Evolutionary conservation across 139 green algal genomes (phyloP).

Genomic region (Chlamydomonas incerta): DNA sequence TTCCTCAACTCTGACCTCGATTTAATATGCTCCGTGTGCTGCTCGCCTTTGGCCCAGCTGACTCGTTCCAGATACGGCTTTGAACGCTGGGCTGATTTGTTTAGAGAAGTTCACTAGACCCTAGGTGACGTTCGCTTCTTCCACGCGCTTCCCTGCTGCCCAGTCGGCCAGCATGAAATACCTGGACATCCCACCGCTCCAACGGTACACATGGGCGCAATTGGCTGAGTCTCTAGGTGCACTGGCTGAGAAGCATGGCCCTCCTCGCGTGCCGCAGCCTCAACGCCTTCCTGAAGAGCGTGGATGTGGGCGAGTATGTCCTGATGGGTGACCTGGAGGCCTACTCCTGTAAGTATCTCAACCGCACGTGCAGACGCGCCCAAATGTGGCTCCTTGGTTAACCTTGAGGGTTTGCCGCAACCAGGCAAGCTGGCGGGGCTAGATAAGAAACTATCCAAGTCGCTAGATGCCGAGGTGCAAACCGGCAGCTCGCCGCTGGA

Average conservation of each 20-base stretch:
- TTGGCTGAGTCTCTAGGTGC: background rate
- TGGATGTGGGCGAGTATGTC: conserved; percentile 92
- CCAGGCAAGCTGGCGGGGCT: conserved; percentile 96
- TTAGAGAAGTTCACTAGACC: too few species aligned
- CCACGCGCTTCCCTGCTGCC: too few species aligned
- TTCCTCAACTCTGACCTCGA: too few species aligned
- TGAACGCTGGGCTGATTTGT: too few species aligned
- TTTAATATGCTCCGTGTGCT: too few species aligned
- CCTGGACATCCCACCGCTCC: conserved; percentile 19
- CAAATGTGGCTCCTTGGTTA: background rate
- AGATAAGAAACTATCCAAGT: conserved; percentile 97
- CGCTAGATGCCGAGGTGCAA: conserved; percentile 92
- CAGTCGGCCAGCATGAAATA: conserved; percentile 5
- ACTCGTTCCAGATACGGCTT: too few species aligned
- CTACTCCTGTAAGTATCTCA: conserved; percentile 90
- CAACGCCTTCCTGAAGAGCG: conserved; percentile 88
- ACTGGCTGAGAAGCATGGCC: background rate
- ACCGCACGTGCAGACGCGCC: background rate
- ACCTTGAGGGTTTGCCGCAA: background rate
- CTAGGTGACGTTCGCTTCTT: too few species aligned
- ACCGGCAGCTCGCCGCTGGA: conserved; percentile 72
- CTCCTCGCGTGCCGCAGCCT: conserved; percentile 65
- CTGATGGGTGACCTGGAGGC: conserved; percentile 91
- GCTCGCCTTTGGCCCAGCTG: too few species aligned
- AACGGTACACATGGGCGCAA: conserved; percentile 3